Conservation (phyloP, 2,329 filamentous ascomycete species). For the Byssochlamys sp. region DNA sequence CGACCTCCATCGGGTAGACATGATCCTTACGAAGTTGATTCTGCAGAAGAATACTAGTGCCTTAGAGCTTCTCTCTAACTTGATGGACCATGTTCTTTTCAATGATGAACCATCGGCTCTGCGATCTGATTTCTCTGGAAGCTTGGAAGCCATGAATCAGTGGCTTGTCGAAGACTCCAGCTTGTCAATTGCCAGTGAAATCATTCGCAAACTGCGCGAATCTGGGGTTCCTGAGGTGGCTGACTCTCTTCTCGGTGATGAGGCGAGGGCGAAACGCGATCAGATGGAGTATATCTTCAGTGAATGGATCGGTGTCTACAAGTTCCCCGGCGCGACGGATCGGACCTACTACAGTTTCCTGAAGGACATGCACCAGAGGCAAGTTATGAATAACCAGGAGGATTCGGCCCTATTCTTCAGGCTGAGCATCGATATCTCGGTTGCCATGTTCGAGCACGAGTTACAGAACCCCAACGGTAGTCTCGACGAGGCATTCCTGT, state of each 20-base stretch:
- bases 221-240: constrained; percentile 47
- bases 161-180: constrained; percentile 69
- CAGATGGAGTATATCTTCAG: constrained; percentile 93
- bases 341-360: constrained; percentile 67
- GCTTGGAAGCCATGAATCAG: constrained; percentile 67
- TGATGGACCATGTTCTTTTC: constrained; percentile 70
- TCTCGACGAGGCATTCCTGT: constrained; percentile 50
- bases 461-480: constrained; percentile 52
- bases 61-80: constrained; percentile 67
- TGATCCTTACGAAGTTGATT: constrained; percentile 63
- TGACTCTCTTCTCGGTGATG: constrained; percentile 47
- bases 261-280: constrained; percentile 55
- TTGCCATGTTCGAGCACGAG: constrained; percentile 66
- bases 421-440: constrained; percentile 67
- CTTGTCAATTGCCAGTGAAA: constrained; percentile 55
- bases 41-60: constrained; percentile 60
- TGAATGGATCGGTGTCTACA: constrained; percentile 80
- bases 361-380: constrained; percentile 66
- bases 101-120: constrained; percentile 68
- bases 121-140: constrained; percentile 75
- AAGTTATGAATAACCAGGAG: constrained; percentile 63
- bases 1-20: constrained; percentile 57
- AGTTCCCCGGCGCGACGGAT: constrained; percentile 65
- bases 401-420: constrained; percentile 73
- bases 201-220: constrained; percentile 57